Evolutionary conservation across 441 rosid genomes (phyloP).

Genomic region (Eruca vesicaria): DNA sequence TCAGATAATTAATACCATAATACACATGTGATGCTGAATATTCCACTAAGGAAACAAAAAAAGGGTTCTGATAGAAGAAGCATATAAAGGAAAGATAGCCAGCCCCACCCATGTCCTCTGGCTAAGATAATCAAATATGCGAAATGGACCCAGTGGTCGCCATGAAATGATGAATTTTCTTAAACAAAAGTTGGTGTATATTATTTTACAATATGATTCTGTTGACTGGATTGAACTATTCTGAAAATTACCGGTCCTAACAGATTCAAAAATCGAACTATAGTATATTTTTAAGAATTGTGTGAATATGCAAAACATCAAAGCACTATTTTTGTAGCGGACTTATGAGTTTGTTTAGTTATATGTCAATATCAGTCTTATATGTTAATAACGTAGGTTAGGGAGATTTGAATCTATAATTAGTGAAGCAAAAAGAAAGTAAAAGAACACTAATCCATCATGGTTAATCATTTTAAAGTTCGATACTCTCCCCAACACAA

Average conservation of each 20-base stretch:
- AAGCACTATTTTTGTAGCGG: neutral
- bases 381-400: neutral
- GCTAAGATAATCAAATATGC: neutral
- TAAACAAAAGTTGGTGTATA: neutral
- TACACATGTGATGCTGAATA: neutral
- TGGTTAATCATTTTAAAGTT: neutral
- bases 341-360: neutral
- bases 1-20: neutral
- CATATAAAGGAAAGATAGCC: neutral
- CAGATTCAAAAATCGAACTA: neutral
- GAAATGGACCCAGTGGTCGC: slow-evolving; percentile 23
- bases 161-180: slow-evolving; percentile 17
- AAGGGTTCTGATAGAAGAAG: neutral
- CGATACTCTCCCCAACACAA: neutral
- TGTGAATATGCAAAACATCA: neutral
- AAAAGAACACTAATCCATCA: neutral
- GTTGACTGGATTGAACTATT: neutral
- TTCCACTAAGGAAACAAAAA: neutral
- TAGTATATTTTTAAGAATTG: too few species aligned
- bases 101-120: neutral
- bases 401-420: neutral
- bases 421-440: neutral
- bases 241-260: neutral
- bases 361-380: neutral
- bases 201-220: neutral